A percentile compares a stretch with the other conserved stretches of the same genome.
Conservation (phyloP, 2,329 filamentous ascomycete species). For the Fusarium keratoplasticum region DNA sequence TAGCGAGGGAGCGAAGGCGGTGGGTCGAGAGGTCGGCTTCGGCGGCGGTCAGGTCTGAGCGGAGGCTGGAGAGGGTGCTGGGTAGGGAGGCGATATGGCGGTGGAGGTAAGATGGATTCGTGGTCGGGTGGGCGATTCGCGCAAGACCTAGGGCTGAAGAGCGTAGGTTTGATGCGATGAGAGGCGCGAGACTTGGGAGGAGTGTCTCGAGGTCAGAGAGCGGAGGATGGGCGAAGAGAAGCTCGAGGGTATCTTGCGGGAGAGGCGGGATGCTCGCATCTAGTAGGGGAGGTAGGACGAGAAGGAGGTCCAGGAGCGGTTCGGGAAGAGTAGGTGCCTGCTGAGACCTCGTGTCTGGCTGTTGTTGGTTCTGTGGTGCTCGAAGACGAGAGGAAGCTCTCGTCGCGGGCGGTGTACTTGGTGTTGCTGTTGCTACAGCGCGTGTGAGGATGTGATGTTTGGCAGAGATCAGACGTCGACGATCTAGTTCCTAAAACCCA, state of each 20-base stretch:
- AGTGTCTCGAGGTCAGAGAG: slow-evolving; percentile 60
- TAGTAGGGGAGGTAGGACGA: slow-evolving; percentile 65
- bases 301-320: slow-evolving; percentile 64
- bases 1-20: slow-evolving; percentile 54
- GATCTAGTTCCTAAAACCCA: slow-evolving; percentile 59
- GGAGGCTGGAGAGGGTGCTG: slow-evolving; percentile 52
- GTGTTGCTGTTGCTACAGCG: slow-evolving; percentile 61
- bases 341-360: slow-evolving; percentile 36
- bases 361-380: slow-evolving; percentile 28
- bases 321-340: slow-evolving; percentile 49
- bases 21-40: slow-evolving; percentile 50
- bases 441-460: slow-evolving; percentile 63
- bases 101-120: slow-evolving; percentile 69
- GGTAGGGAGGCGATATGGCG: slow-evolving; percentile 65
- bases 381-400: slow-evolving; percentile 43
- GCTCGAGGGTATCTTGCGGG: slow-evolving; percentile 49
- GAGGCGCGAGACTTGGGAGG: slow-evolving; percentile 59
- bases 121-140: slow-evolving; percentile 60
- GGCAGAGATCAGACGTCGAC: slow-evolving; percentile 60
- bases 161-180: slow-evolving; percentile 64
- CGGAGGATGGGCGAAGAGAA: slow-evolving; percentile 63
- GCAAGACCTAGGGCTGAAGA: slow-evolving; percentile 61
- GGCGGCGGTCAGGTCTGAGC: slow-evolving; percentile 45
- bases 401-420: slow-evolving; percentile 39
- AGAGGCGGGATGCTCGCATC: slow-evolving; percentile 50